Evolutionary conservation across 2,329 filamentous ascomycete species (phyloP).

Genomic region (Xylariaceae sp.): DNA sequence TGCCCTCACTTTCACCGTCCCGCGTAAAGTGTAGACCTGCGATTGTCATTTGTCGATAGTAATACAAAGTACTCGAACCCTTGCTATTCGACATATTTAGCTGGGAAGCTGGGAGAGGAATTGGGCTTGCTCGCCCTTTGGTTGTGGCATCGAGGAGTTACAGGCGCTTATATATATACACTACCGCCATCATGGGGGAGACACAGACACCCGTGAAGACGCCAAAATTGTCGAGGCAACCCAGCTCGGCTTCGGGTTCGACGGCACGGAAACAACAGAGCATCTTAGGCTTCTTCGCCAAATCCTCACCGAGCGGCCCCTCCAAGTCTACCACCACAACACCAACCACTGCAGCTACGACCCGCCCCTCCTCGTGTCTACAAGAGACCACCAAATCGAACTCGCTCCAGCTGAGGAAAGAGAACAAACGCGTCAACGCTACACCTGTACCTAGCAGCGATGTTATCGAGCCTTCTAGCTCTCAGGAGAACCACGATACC

Average conservation of each 20-base stretch:
- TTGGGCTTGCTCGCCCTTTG: too few species aligned
- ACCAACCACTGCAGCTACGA: slow-evolving; percentile 15
- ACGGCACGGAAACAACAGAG: slow-evolving; percentile 62
- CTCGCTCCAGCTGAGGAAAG: slow-evolving; percentile 33
- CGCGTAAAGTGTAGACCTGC: too few species aligned
- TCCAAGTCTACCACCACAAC: slow-evolving; percentile 24
- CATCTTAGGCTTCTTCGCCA: slow-evolving; percentile 76
- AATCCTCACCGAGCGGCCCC: slow-evolving; percentile 35
- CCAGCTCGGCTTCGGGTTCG: slow-evolving; percentile 37
- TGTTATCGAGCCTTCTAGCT: slow-evolving; percentile 59
- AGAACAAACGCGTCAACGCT: slow-evolving; percentile 39
- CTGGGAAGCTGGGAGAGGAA: neutral
- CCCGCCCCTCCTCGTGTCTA: slow-evolving; percentile 35
- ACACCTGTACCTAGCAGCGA: slow-evolving; percentile 82
- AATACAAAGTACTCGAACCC: neutral
- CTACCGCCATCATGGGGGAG: slow-evolving; percentile 25
- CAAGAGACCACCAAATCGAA: slow-evolving; percentile 46
- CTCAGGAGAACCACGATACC: slow-evolving; percentile 57
- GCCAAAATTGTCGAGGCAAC: slow-evolving; percentile 39
- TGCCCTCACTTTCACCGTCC: too few species aligned
- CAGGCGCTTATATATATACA: neutral
- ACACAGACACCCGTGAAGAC: slow-evolving; percentile 32
- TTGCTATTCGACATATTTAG: neutral
- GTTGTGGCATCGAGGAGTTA: too few species aligned
- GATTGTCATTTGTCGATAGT: neutral